phyloP scores from a whole-genome alignment of 148 eudicot species.

The Vaccinium macrocarpon region DNA sequence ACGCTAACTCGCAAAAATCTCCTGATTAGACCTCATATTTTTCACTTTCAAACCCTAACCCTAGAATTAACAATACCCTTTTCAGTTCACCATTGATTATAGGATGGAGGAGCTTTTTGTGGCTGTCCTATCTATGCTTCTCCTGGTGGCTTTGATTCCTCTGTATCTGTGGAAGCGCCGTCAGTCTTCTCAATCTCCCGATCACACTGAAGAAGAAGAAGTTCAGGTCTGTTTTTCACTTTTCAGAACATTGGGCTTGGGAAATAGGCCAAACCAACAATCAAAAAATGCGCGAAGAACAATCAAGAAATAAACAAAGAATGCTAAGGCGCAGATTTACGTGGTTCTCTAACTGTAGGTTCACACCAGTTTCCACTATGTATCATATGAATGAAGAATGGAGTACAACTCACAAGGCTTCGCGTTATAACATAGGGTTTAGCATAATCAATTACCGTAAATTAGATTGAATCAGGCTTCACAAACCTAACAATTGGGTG shows the following conservation, averaged over 20 bases:
- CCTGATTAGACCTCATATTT: not conserved
- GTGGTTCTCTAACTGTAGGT: too few species aligned
- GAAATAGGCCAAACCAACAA: too few species aligned
- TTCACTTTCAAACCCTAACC: not conserved
- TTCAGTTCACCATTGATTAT: not conserved
- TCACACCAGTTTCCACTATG: too few species aligned
- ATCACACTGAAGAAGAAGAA: slow-evolving; percentile 59
- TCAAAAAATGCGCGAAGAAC: too few species aligned
- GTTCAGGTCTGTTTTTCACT: slow-evolving; percentile 52
- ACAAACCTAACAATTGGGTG: not conserved
- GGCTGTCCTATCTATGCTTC: slow-evolving; percentile 65
- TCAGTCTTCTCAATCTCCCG: slow-evolving; percentile 35
- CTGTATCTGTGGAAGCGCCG: slow-evolving; percentile 88
- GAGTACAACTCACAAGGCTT: too few species aligned
- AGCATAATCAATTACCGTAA: too few species aligned
- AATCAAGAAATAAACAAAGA: too few species aligned
- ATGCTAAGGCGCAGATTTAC: too few species aligned
- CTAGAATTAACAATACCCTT: not conserved
- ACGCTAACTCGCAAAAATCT: not conserved
- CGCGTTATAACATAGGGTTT: too few species aligned
- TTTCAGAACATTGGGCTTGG: not conserved
- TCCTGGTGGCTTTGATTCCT: slow-evolving; percentile 62
- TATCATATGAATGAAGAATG: too few species aligned
- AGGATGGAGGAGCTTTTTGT: slow-evolving; percentile 77
- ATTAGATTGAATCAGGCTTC: too few species aligned